Percentiles rank a stretch among this genome's conserved stretches.
phyloP scores from a whole-genome alignment of 352 stramenopile genomes.

The Saprolegnia diclina region DNA sequence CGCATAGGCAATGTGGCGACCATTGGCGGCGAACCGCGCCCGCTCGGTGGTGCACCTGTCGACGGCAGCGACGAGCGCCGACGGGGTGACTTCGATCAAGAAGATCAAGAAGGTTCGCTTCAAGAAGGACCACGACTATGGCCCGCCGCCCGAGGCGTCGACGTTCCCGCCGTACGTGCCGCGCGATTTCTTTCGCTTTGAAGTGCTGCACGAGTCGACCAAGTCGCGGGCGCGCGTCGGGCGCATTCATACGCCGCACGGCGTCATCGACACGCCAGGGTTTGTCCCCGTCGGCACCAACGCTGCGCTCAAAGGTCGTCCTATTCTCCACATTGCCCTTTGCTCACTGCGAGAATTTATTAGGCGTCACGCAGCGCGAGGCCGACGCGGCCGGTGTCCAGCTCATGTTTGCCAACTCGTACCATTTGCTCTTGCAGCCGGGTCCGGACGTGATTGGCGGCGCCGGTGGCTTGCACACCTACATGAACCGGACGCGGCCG shows the following conservation, averaged over 20 bases:
- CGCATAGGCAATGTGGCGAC: too few relatives aligned
- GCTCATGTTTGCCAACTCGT: conserved; percentile 84
- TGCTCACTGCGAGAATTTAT: not conserved
- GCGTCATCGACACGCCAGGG: conserved; percentile 71
- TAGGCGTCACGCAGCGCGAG: conserved; percentile 22
- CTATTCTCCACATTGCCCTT: conserved; percentile 30
- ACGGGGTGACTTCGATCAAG: not conserved
- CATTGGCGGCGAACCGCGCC: too few relatives aligned
- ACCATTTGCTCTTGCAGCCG: conserved; percentile 85
- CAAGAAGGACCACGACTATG: not conserved
- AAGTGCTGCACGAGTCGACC: conserved; percentile 61
- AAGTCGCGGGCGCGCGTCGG: conserved; percentile 58
- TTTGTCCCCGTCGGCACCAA: conserved; percentile 82
- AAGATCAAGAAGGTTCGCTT: not conserved
- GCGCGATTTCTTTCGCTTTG: conserved; percentile 52
- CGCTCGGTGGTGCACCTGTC: not conserved
- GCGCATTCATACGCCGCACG: conserved; percentile 70
- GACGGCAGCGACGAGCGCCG: not conserved
- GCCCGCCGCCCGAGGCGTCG: conserved; percentile 4
- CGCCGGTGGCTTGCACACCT: conserved; percentile 82
- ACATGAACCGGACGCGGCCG: conserved; percentile 54
- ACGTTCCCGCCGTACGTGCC: conserved; percentile 10
- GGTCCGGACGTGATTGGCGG: conserved; percentile 64
- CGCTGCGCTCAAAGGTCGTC: conserved; percentile 53
- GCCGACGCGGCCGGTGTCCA: conserved; percentile 49